Base-by-base conservation (phyloP, 306 rosid species). In the Lablab purpureus region DNA sequence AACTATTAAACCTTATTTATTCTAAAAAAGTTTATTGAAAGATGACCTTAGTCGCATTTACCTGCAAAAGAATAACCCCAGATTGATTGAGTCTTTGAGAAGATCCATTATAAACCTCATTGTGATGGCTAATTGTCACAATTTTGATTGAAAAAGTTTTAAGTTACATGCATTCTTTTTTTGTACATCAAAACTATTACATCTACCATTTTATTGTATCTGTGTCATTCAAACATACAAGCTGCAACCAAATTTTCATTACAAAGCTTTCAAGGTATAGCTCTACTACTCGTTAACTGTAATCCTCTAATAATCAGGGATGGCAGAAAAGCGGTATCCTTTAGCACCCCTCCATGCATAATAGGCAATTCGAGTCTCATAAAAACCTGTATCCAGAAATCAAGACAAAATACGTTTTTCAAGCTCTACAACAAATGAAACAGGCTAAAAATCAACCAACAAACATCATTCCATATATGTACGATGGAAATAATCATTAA, bases 301-400 rank as follows among this genome's bases (percentile, higher is more conserved):
- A 43, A 64, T 17, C 47, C 50, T 52, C 84, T 95, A 93, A 80
- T 96, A 93, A 76, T 89, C 99, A 12, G 98, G 99, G 74, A 96
- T 96, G 71, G 96, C 89, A 60, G 98, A 88, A 50, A 91, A 95
- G 40, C 91, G 93, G 80, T 84, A 95, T 76, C 98, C 98, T 59
- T 88, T 74, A 60, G 87, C 96, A n/a, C 98, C 98, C 83, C 98
- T 83, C 96, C 96, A 93, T 25, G 99, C 87, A 75, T 96, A 96
- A 87, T 96, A 93, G 1, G 99, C 98, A 52, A 91, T 78, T 68
- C 97, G 89, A 72, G 97, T 96, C 89, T 96, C 98, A 27, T 96
- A 93, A 88, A 93, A 96, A 66, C 98, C 97, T 93, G 90, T 85
- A 83, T 45, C 46, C 82, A 83, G 32, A 82, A 80, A 59, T 66